phyloP scores from a whole-genome alignment of 257 asterid genomes.

The Jasminum sambac region DNA sequence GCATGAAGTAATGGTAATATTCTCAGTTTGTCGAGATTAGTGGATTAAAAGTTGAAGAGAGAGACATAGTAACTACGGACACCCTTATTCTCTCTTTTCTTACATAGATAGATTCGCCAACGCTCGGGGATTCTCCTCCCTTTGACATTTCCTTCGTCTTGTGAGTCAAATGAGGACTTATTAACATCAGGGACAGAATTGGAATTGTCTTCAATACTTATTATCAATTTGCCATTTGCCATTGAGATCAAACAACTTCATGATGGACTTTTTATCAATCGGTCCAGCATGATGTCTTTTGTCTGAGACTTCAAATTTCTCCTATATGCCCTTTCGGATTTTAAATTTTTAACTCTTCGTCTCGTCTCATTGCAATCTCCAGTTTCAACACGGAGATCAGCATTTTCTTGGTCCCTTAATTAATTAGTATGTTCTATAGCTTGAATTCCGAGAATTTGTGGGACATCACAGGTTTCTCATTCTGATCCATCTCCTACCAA shows the following conservation, averaged over 20 bases:
- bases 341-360: conserved; percentile 46
- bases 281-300: conserved; percentile 59
- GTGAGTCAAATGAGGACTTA: conserved; percentile 63
- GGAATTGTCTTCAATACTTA: conserved; percentile 50
- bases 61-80: neutral
- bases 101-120: neutral
- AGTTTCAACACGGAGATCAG: conserved; percentile 32
- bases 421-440: conserved; percentile 35
- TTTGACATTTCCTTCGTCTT: conserved; percentile 50
- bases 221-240: conserved; percentile 65
- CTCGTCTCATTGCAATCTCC: conserved; percentile 40
- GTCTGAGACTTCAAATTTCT: conserved; percentile 33
- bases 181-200: conserved; percentile 43
- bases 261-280: conserved; percentile 44
- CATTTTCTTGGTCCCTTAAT: conserved; percentile 32
- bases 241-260: conserved; percentile 71
- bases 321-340: conserved; percentile 32
- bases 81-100: neutral
- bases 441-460: conserved; percentile 32
- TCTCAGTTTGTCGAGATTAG: neutral
- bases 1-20: neutral
- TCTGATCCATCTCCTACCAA: conserved; percentile 12
- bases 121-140: conserved; percentile 56
- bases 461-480: conserved; percentile 14
- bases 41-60: neutral